Percentiles rank a stretch among this genome's conserved stretches.
Conservation (phyloP, 148 eudicot species). For the Chenopodium suecicum region DNA sequence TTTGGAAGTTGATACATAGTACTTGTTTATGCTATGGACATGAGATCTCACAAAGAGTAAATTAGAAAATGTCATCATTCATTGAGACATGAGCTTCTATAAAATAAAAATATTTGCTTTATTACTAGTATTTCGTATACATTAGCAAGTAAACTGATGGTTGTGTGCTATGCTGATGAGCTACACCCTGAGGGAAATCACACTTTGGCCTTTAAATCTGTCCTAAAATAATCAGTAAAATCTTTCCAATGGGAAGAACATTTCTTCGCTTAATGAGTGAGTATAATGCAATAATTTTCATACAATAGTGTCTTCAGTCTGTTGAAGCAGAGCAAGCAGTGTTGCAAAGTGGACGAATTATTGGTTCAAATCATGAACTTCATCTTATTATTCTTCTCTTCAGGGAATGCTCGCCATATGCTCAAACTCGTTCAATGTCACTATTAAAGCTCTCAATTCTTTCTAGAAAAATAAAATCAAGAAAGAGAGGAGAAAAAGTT, state of each 20-base stretch:
- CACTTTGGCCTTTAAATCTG: background rate
- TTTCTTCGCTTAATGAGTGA: background rate
- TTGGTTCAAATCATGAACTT: background rate
- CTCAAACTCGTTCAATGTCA: background rate
- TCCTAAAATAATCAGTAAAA: background rate
- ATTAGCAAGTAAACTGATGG: background rate
- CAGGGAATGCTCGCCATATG: background rate
- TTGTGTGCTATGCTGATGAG: background rate
- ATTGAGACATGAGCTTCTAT: too few relatives aligned
- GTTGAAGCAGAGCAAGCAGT: background rate
- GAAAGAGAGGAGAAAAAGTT: background rate
- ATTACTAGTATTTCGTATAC: background rate
- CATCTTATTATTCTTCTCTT: background rate
- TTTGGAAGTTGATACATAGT: too few relatives aligned
- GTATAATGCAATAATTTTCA: background rate
- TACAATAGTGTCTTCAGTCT: background rate
- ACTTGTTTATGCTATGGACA: too few relatives aligned
- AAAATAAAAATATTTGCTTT: background rate
- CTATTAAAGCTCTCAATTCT: background rate
- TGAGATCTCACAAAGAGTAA: too few relatives aligned
- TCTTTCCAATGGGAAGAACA: background rate
- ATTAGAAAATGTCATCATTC: too few relatives aligned
- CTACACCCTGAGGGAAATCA: background rate
- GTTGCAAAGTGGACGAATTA: background rate
- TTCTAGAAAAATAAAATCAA: conserved; percentile 14